Conservation (phyloP, 2,329 filamentous ascomycete species). For the Penicillium italicum region DNA sequence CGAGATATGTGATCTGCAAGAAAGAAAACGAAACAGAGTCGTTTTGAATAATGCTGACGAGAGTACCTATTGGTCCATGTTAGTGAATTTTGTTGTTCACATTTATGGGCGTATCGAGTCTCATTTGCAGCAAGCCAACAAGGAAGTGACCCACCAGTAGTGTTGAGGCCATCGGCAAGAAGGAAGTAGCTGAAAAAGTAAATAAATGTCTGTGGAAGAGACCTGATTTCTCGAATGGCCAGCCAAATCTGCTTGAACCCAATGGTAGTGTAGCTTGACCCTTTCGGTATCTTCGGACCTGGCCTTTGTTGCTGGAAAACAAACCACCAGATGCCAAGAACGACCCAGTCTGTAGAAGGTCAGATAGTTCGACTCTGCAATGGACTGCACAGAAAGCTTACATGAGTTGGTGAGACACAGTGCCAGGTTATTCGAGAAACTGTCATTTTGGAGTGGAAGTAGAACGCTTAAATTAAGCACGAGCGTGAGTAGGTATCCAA, state of each 20-base stretch:
- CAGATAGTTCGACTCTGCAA: neutral
- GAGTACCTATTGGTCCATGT: constrained; percentile 22
- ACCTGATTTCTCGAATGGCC: constrained; percentile 36
- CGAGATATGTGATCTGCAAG: constrained; percentile 42
- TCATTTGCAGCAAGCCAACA: neutral
- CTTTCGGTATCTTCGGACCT: constrained; percentile 39
- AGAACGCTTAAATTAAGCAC: constrained; percentile 41
- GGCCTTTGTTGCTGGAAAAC: constrained; percentile 42
- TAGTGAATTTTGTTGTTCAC: neutral
- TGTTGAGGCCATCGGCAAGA: constrained; percentile 43
- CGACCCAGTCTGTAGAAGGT: constrained; percentile 37
- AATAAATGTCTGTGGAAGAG: constrained; percentile 41
- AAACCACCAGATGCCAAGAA: constrained; percentile 45
- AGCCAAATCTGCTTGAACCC: constrained; percentile 44
- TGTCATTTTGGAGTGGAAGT: constrained; percentile 36
- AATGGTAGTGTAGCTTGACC: constrained; percentile 40
- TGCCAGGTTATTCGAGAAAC: constrained; percentile 40
- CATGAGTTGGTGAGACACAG: constrained; percentile 43
- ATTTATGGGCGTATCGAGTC: neutral
- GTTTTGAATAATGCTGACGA: constrained; percentile 43
- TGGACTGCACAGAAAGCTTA: constrained; percentile 16
- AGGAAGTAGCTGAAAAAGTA: constrained; percentile 45
- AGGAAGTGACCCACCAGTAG: constrained; percentile 30
- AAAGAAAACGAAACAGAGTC: constrained; percentile 42
- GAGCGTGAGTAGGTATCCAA: constrained; percentile 41